Evolutionary conservation across 306 rosid genomes (phyloP).

Genomic region (Benincasa hispida): DNA sequence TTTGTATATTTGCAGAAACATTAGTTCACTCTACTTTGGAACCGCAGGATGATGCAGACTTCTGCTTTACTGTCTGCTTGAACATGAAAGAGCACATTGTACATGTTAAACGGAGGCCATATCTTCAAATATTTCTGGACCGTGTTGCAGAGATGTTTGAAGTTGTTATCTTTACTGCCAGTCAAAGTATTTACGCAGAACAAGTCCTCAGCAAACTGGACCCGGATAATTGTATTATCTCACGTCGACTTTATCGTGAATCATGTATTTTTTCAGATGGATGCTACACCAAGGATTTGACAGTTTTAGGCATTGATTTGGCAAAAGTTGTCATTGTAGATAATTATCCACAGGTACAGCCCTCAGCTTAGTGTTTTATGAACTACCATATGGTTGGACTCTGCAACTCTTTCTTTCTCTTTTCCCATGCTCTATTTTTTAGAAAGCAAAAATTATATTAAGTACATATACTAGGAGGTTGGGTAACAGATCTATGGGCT

Average conservation of each 20-base stretch:
- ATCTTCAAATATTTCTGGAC: constrained; percentile 71
- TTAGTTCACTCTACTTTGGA: constrained; percentile 93
- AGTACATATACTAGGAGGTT: background rate
- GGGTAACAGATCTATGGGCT: background rate
- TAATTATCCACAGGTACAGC: constrained; percentile 88
- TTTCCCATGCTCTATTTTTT: background rate
- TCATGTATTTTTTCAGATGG: constrained; percentile 88
- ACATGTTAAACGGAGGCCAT: constrained; percentile 79
- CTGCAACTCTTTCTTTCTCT: background rate
- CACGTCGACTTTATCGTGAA: constrained; percentile 78
- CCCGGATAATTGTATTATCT: constrained; percentile 63
- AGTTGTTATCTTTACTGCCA: constrained; percentile 87
- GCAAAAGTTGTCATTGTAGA: constrained; percentile 86
- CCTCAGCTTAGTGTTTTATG: background rate
- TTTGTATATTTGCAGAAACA: constrained; percentile 57
- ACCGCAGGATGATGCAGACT: constrained; percentile 67
- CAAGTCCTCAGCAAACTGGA: constrained; percentile 88
- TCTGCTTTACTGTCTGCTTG: constrained; percentile 71
- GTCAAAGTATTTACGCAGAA: constrained; percentile 91
- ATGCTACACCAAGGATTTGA: constrained; percentile 86
- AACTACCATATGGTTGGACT: background rate
- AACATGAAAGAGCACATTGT: constrained; percentile 85
- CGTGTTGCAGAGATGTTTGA: constrained; percentile 93
- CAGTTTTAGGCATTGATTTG: constrained; percentile 77
- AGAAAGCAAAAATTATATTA: too few species aligned